phyloP scores from a whole-genome alignment of 768 basidiomycete species.

The Leccinum disarticulatum region DNA sequence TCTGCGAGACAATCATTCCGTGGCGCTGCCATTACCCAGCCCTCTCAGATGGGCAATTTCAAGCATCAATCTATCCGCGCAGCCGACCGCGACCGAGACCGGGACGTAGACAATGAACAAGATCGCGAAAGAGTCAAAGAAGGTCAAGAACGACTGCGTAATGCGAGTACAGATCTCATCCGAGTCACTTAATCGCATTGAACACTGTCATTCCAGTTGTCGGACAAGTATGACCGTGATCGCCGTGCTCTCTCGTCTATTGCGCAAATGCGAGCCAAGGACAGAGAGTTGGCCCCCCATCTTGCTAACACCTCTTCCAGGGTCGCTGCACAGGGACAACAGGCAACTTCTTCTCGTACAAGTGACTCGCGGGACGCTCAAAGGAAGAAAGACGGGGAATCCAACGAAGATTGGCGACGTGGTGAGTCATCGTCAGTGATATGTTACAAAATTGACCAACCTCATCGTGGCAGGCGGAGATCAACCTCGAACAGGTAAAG shows the following conservation, averaged over 20 bases:
- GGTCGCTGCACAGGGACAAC: constrained; percentile 35
- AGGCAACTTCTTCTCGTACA: constrained; percentile 46
- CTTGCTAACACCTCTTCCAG: constrained; percentile 45
- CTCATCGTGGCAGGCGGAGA: constrained; percentile 41
- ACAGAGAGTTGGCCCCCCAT: constrained; percentile 67
- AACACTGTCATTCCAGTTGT: constrained; percentile 50
- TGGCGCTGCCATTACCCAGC: constrained; percentile 62
- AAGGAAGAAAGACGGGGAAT: constrained; percentile 72
- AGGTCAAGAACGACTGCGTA: constrained; percentile 75
- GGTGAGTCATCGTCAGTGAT: constrained; percentile 43
- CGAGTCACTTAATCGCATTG: background rate
- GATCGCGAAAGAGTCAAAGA: constrained; percentile 70
- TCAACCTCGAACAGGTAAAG: constrained; percentile 50
- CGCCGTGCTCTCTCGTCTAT: constrained; percentile 57
- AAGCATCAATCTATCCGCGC: constrained; percentile 82
- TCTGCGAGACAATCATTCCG: constrained; percentile 68
- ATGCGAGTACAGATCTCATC: constrained; percentile 40
- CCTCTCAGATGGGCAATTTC: constrained; percentile 92
- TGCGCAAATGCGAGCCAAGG: constrained; percentile 55
- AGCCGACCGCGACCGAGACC: constrained; percentile 55
- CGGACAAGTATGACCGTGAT: constrained; percentile 86
- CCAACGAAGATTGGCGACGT: constrained; percentile 83
- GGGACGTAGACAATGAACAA: constrained; percentile 46
- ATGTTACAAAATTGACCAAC: constrained; percentile 1
- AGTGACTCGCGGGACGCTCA: constrained; percentile 57